These are phyloP conservation scores for Amaranthus tricolor DNA, from an alignment of 179 eudicot species.

Conservation along the genomic window DNA sequence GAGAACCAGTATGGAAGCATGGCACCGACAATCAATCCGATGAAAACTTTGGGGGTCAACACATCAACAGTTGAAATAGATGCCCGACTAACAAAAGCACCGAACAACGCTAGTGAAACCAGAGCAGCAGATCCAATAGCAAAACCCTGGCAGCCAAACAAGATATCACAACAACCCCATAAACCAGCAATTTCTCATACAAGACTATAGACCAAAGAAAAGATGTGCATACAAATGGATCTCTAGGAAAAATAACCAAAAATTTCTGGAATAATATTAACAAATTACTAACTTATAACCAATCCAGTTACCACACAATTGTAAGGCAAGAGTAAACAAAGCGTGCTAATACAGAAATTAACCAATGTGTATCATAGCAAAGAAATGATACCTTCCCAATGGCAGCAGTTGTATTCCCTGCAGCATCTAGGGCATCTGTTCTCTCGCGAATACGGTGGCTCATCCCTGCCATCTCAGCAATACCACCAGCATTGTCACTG, in stretches of 20 bases:
- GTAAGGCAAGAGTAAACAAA: neutral
- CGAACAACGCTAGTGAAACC: constrained; percentile 84
- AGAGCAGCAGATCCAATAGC: constrained; percentile 96
- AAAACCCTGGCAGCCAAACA: constrained; percentile 55
- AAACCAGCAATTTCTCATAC: neutral
- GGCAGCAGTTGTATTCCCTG: constrained; percentile 96
- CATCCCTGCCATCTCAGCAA: constrained; percentile 99
- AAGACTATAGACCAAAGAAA: neutral
- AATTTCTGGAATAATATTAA: neutral
- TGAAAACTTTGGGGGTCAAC: constrained; percentile 81
- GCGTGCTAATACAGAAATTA: neutral
- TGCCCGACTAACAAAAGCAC: constrained; percentile 91
- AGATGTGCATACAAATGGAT: neutral
- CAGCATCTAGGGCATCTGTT: constrained; percentile 98
- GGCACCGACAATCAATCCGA: constrained; percentile 83
- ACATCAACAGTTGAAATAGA: constrained; percentile 69
- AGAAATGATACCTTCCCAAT: constrained; percentile 71
- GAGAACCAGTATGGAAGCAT: constrained; percentile 98
- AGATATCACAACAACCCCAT: neutral
- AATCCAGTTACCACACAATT: neutral
- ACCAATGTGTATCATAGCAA: neutral
- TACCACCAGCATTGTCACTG: constrained; percentile 99
- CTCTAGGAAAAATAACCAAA: neutral
- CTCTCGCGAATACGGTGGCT: constrained; percentile 89
- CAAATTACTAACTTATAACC: neutral